Evolutionary conservation across 768 basidiomycete genomes (phyloP), one percentile per base, ranked within the genome.

Genomic region (Boletus sp.): DNA sequence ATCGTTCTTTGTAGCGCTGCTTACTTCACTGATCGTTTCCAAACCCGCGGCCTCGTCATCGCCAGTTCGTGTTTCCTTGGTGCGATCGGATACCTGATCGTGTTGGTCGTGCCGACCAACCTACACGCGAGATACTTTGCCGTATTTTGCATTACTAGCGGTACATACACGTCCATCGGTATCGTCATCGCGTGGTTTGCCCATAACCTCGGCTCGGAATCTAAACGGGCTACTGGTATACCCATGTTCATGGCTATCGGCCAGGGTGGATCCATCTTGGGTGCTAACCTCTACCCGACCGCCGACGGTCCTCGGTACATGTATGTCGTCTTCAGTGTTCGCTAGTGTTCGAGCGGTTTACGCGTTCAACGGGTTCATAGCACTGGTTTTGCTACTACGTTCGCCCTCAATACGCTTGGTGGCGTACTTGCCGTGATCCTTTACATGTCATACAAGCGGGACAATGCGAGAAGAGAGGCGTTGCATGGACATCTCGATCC

Each of bases 211-310:
- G 89, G 87, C 4, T 89, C 89, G 0, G 89, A 91, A 63, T 84
- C 85, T 0, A 90, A 91, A 71, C 83, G 82, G 54, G 89, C 89
- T 0, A 83, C 87, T 0, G 89, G 89, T 0, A 86, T 89, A 33
- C 87, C 87, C 9, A 79, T 88, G 72, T 89, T 90, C 66, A 89
- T 89, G 84, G 80, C 86, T 11, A 89, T 91, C 37, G 89, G 89
- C 0, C 89, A 91, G 65, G 83, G 87, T 50, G 89, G 88, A 12
- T 87, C 87, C 58, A 72, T 89, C 47, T 76, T 89, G n/a, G 89
- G 87, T n/a, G 80, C 87, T 0, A 87, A 89, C 56, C 73, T 91
- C 12, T 90, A 83, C 70, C 89, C 88, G 0, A 73, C 78, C 15
- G 76, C 78, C 0, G 83, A 89, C 39, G 82, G 83, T 0, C 89